Conservation (phyloP, 129 eudicot species). For the Lonicera japonica region DNA sequence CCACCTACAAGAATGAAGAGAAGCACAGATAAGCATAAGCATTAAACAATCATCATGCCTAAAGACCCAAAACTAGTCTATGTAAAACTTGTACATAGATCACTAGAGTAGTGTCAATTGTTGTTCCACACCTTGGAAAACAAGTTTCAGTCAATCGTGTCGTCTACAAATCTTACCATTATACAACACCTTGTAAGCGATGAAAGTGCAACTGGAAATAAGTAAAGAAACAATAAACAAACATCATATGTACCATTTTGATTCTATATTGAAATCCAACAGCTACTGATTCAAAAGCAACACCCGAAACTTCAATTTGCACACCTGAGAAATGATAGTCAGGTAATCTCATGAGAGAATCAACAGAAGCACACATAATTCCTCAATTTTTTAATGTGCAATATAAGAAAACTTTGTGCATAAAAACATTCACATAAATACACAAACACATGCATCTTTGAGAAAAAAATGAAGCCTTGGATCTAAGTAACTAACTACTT, state of each 20-base stretch:
- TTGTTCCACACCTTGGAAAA: neutral
- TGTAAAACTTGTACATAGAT: neutral
- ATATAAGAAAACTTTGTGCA: too few relatives aligned
- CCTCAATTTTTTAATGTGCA: too few relatives aligned
- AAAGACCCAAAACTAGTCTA: neutral
- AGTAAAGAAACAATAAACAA: neutral
- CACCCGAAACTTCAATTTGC: neutral
- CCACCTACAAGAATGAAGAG: constrained; percentile 53
- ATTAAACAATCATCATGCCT: neutral
- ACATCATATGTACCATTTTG: constrained; percentile 17
- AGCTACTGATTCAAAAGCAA: constrained; percentile 13
- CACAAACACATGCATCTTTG: too few relatives aligned
- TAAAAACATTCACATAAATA: too few relatives aligned
- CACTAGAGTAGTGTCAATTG: neutral
- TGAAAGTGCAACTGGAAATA: neutral
- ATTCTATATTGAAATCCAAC: constrained; percentile 11
- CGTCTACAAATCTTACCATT: too few relatives aligned
- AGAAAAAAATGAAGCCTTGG: too few relatives aligned
- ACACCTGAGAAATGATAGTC: neutral
- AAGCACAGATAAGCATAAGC: neutral
- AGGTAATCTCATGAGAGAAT: neutral
- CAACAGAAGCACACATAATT: too few relatives aligned
- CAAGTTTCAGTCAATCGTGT: neutral
- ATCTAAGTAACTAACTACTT: too few relatives aligned
- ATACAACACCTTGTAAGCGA: too few relatives aligned